Base-by-base conservation (phyloP, 257 asterid genomes). In the Echium plantagineum region DNA sequence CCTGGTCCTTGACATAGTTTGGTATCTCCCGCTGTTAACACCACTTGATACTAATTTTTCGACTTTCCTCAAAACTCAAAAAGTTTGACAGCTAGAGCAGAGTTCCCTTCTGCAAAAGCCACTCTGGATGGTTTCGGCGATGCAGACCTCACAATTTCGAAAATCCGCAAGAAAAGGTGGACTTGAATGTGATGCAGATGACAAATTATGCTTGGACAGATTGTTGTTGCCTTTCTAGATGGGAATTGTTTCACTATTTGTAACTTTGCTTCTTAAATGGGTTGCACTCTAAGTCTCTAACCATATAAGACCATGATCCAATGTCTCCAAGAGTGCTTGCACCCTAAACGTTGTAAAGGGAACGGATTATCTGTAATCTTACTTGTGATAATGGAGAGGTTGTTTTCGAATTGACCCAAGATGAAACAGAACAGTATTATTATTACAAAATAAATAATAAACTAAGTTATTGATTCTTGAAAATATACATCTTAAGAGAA, bases 51-150 rank as follows among this genome's bases (percentile, higher is more conserved):
- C 51, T 26, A 3, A 52, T n/a, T 49, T 5, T 19, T 65, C 46
- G 21, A 22, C 17, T 51, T 38, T 52, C 5, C 57, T 24, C 65
- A 73, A 24, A 24, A 24, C 26, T 24, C 3, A 24, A 1, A 24
- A 73, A 90, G 98, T 72, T 75, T 77, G 7, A 85, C 96, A 19
- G 70, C 95, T 24, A 83, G 96, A 71, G 96, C 93, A 26, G 95
- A 87, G 72, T 90, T 83, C 66, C 83, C 74, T 38, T 78, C 82
- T 26, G 90, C 95, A 48, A 63, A 76, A 58, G 81, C 81, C 13
- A 82, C 79, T 31, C 64, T 83, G 88, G 96, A 87, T 69, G 96
- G 88, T 57, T 91, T 87, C 65, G 98, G 95, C 22, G 98, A 96
- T 46, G 81, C 86, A 6, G 98, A 85, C 75, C 62, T 91, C 32